These are phyloP conservation scores for Viola pubescens DNA, from an alignment of 441 rosid genomes.

Conservation along the genomic window DNA sequence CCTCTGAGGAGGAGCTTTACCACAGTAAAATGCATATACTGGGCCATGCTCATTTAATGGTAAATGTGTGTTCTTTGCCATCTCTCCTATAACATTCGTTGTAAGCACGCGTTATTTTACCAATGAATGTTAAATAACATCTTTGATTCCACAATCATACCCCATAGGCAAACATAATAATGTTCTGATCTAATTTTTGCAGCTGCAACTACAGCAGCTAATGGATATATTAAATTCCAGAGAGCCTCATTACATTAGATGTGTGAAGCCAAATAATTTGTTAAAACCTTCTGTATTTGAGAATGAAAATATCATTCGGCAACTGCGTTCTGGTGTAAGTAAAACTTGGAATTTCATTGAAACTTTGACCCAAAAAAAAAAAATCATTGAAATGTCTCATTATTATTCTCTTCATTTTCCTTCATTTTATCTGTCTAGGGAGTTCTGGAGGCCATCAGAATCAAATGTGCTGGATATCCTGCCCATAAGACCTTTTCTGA, in stretches of 20 bases:
- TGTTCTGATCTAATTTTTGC: constrained; percentile 36
- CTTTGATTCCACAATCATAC: neutral
- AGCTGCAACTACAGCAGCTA: constrained; percentile 81
- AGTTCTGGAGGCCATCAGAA: constrained; percentile 88
- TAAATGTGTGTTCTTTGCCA: too few species aligned
- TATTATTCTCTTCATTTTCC: constrained; percentile 7
- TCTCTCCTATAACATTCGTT: too few species aligned
- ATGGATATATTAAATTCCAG: constrained; percentile 77
- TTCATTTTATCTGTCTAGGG: constrained; percentile 48
- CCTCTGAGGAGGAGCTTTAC: constrained; percentile 11
- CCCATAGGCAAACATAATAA: constrained; percentile 13
- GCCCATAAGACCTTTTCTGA: constrained; percentile 60
- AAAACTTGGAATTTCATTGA: constrained; percentile 19
- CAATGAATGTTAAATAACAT: too few species aligned
- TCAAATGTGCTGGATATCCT: constrained; percentile 85
- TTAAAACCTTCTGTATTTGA: constrained; percentile 66
- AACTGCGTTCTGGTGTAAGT: constrained; percentile 89
- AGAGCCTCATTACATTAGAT: constrained; percentile 90
- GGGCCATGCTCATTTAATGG: constrained; percentile 10
- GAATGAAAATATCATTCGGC: constrained; percentile 64
- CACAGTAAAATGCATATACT: neutral
- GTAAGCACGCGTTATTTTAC: too few species aligned
- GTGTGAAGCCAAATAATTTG: constrained; percentile 82
- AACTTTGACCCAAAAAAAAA: too few species aligned
- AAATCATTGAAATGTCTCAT: constrained; percentile 11